Conservation (phyloP, 164 flowering plant species). For the Litsea cubeba region DNA sequence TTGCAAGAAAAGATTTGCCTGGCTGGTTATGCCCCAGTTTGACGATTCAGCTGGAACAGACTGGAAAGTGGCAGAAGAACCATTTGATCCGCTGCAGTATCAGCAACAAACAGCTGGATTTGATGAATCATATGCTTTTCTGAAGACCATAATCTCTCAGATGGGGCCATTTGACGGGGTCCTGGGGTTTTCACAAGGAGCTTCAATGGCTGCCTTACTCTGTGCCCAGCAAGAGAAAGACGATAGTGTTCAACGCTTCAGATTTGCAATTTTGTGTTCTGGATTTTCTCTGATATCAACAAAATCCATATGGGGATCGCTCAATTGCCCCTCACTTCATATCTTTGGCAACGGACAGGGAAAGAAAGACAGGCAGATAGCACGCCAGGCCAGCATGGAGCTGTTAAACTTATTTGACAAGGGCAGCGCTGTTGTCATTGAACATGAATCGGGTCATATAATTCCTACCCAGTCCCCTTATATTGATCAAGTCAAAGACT, state of each 20-base stretch:
- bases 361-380: conserved; percentile 65
- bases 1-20: conserved; percentile 73
- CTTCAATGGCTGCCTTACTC: conserved; percentile 76
- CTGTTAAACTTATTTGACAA: conserved; percentile 54
- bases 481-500: conserved; percentile 60
- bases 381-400: conserved; percentile 46
- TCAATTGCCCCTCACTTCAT: conserved; percentile 84
- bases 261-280: conserved; percentile 81
- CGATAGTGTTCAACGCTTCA: conserved; percentile 36
- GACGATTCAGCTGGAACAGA: conserved; percentile 16
- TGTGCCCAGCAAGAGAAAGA: conserved; percentile 32
- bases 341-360: conserved; percentile 64
- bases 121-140: conserved; percentile 49
- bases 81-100: conserved; percentile 80
- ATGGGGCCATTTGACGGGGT: conserved; percentile 91
- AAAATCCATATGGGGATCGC: conserved; percentile 27
- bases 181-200: conserved; percentile 96
- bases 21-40: conserved; percentile 58
- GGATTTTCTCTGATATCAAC: conserved; percentile 51
- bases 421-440: conserved; percentile 47
- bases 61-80: conserved; percentile 55
- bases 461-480: conserved; percentile 76
- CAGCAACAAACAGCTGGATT: conserved; percentile 71
- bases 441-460: conserved; percentile 85
- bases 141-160: conserved; percentile 41